These are phyloP conservation scores for Macadamia tetraphylla DNA, from an alignment of 164 flowering plant genomes.

Conservation along the genomic window DNA sequence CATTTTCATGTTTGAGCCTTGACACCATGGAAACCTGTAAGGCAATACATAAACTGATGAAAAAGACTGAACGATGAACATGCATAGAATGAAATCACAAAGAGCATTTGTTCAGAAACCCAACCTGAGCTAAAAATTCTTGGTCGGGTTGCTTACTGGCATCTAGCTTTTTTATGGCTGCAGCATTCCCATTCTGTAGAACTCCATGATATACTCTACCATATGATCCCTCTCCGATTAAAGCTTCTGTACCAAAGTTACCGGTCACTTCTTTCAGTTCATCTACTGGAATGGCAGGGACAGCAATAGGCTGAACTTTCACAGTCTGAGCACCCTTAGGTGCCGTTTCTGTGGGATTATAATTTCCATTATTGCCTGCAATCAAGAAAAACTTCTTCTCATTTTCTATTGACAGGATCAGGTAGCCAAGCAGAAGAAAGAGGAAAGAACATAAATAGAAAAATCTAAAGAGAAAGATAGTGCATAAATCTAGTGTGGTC, in stretches of 20 bases:
- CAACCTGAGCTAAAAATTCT: constrained; percentile 86
- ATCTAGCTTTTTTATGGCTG: constrained; percentile 86
- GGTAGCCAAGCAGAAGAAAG: background rate
- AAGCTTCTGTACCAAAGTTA: constrained; percentile 58
- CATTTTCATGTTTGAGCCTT: constrained; percentile 73
- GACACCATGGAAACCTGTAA: constrained; percentile 86
- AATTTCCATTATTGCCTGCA: constrained; percentile 53
- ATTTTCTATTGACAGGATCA: background rate
- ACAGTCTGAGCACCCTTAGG: constrained; percentile 51
- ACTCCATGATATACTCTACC: constrained; percentile 86
- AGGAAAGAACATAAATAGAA: constrained; percentile 1
- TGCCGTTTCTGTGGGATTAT: constrained; percentile 53
- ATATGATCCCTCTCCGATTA: constrained; percentile 94
- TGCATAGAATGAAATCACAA: background rate
- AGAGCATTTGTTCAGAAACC: background rate
- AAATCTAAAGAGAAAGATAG: background rate
- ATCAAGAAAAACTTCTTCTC: constrained; percentile 10
- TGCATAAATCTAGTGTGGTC: too few relatives aligned
- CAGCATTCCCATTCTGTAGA: constrained; percentile 56
- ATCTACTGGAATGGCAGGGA: constrained; percentile 59
- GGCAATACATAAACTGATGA: constrained; percentile 3
- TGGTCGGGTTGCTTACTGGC: constrained; percentile 88
- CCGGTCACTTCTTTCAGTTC: constrained; percentile 78
- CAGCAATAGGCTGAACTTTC: constrained; percentile 65
- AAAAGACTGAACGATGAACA: background rate